Base-by-base conservation (phyloP, 139 green algal genomes). In the Haematococcus lacustris region DNA sequence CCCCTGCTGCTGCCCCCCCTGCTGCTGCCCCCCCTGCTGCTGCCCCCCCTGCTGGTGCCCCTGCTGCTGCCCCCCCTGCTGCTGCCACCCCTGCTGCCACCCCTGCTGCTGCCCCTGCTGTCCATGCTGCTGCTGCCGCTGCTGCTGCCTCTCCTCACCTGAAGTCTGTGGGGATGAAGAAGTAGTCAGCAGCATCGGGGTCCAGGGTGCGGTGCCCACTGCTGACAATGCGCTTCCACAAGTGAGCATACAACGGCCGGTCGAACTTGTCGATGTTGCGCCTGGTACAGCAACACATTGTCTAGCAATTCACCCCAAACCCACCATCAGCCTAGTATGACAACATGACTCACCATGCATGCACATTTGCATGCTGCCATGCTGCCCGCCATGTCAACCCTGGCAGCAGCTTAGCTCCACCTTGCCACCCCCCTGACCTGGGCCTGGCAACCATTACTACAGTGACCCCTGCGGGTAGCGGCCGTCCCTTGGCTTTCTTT, bases 141-240 rank as follows among this genome's bases (percentile, higher is more conserved):
- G n/a, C n/a, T n/a, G n/a, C n/a, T n/a, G n/a, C n/a, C n/a, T n/a
- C n/a, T n/a, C n/a, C n/a, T n/a, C 25, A 82, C 72, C 77, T 78
- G 60, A 82, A 82, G 62, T 82, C 77, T 17, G 68, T 50, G 33
- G 77, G 77, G 21, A 82, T 51, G 68, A 76, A 82, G 43, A 41
- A 82, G 38, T 68, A 82, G 71, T 82, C 77, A 1, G 77, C 77
- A 21, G 47, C 37, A 0, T 40, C 59, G 6, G 30, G 33, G 68
- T 82, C 62, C 34, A 78, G 51, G 26, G 68, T 76, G 47, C 77
- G 72, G 68, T 82, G 77, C 32, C 77, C 77, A 4, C 59, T 69
- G 50, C 43, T 71, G 68, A 82, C 57, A 47, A 82, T 70, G n/a
- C 77, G 77, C 72, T 82, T 82, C 72, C 72, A 82, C 25, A 82